These are phyloP conservation scores for Tylopilus sp. DNA, from an alignment of 1,284 basidiomycete species.

Conservation along the genomic window DNA sequence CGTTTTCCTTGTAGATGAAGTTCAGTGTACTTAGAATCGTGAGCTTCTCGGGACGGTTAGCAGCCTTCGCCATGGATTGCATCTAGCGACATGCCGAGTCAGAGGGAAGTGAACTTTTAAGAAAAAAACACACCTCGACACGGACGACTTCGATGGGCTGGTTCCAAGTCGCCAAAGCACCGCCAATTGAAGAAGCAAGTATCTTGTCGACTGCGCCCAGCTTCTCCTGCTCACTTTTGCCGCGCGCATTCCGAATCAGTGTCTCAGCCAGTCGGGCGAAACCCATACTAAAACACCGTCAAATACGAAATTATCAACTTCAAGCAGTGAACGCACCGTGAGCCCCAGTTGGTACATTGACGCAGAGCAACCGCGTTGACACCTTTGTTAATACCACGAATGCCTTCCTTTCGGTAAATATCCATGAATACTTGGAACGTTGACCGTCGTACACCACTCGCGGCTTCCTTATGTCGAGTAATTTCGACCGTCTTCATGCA, in stretches of 20 bases:
- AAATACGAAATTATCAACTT: neutral
- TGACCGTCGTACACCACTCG: slow-evolving; percentile 84
- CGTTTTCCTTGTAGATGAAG: slow-evolving; percentile 96
- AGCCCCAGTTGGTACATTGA: slow-evolving; percentile 99
- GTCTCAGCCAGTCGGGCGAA: slow-evolving; percentile 92
- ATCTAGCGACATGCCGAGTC: slow-evolving; percentile 52
- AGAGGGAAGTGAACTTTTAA: neutral
- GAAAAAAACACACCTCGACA: slow-evolving; percentile 62
- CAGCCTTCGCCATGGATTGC: slow-evolving; percentile 95
- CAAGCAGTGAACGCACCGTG: slow-evolving; percentile 58
- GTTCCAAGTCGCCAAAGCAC: slow-evolving; percentile 98
- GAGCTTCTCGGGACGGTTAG: slow-evolving; percentile 83
- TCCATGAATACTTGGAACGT: slow-evolving; percentile 95
- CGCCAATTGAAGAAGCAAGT: slow-evolving; percentile 85
- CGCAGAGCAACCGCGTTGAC: slow-evolving; percentile 98
- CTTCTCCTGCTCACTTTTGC: slow-evolving; percentile 73
- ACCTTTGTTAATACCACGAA: slow-evolving; percentile 98
- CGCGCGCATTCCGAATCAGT: slow-evolving; percentile 72
- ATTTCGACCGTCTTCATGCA: slow-evolving; percentile 99
- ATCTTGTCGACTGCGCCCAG: slow-evolving; percentile 85
- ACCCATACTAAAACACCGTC: slow-evolving; percentile 70
- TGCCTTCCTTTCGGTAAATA: slow-evolving; percentile 91
- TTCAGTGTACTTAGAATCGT: slow-evolving; percentile 88
- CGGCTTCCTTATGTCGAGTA: slow-evolving; percentile 94
- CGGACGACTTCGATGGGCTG: slow-evolving; percentile 98